Percentiles rank a stretch among this genome's conserved stretches.
phyloP scores from a whole-genome alignment of 441 rosid species.

The Aquilaria agallochum region DNA sequence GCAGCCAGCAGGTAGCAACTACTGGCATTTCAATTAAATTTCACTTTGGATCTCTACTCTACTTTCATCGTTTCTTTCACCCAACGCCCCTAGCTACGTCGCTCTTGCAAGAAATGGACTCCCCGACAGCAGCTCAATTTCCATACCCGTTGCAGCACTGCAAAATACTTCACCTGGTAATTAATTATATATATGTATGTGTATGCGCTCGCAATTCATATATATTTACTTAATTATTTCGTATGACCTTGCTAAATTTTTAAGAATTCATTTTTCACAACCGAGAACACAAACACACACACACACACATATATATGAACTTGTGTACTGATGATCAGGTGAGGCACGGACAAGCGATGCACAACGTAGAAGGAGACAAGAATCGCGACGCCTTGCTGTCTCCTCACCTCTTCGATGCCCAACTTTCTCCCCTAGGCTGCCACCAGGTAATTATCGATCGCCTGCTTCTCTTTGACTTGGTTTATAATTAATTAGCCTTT shows the following conservation, averaged over 20 bases:
- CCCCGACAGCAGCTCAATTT: conserved; percentile 8
- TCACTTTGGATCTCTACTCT: too few species aligned
- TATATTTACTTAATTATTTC: too few species aligned
- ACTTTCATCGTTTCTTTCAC: too few species aligned
- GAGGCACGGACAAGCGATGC: conserved; percentile 22
- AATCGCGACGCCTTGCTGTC: conserved; percentile 11
- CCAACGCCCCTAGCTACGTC: too few species aligned
- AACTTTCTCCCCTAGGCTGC: conserved; percentile 14
- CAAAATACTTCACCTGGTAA: conserved; percentile 18
- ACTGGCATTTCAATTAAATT: too few species aligned
- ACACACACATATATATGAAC: too few species aligned
- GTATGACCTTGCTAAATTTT: too few species aligned
- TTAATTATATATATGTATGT: too few species aligned
- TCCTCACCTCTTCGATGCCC: conserved; percentile 18
- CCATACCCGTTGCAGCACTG: conserved; percentile 19
- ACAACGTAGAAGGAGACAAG: conserved; percentile 19
- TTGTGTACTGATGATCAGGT: conserved; percentile 3
- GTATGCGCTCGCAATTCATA: too few species aligned
- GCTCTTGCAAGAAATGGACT: conserved; percentile 5
- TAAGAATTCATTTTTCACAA: too few species aligned
- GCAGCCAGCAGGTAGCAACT: too few species aligned
- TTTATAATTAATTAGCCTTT: background rate
- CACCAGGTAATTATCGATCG: conserved; percentile 4
- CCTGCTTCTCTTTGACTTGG: background rate
- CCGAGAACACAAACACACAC: too few species aligned